Percentiles rank a stretch among this genome's conserved stretches.
Conservation (phyloP, 345 rosid genomes). For the Euphorbia pulcherrima region DNA sequence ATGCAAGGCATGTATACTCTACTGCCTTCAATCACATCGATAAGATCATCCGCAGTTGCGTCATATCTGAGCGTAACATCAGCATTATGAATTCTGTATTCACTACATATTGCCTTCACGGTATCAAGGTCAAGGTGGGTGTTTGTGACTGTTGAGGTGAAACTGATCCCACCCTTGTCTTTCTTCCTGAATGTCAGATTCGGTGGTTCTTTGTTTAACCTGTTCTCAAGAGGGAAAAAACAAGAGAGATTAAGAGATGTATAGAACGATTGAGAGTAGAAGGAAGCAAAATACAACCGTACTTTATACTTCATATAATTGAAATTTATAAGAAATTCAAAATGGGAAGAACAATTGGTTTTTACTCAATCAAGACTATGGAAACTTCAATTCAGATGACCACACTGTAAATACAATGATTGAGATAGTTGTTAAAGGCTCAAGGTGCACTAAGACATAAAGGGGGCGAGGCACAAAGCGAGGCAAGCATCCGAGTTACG, state of each 20-base stretch:
- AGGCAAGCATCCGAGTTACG: too few species aligned
- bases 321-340: background rate
- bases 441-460: too few species aligned
- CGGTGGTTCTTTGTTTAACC: conserved; percentile 98
- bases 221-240: conserved; percentile 26
- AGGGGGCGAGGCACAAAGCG: too few species aligned
- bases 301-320: background rate
- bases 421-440: too few species aligned
- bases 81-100: conserved; percentile 92
- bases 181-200: conserved; percentile 96
- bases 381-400: background rate
- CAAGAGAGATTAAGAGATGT: background rate
- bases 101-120: conserved; percentile 94
- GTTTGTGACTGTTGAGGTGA: conserved; percentile 74
- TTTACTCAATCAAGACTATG: background rate
- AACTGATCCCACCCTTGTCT: conserved; percentile 94
- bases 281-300: background rate
- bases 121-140: conserved; percentile 94
- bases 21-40: conserved; percentile 96
- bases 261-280: background rate
- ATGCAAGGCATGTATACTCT: conserved; percentile 97
- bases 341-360: background rate
- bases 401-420: background rate
- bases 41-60: conserved; percentile 98
- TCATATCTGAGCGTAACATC: conserved; percentile 89